Evolutionary conservation across 805 yeast genomes (phyloP).

Genomic region (Starmerella vaccinii): DNA sequence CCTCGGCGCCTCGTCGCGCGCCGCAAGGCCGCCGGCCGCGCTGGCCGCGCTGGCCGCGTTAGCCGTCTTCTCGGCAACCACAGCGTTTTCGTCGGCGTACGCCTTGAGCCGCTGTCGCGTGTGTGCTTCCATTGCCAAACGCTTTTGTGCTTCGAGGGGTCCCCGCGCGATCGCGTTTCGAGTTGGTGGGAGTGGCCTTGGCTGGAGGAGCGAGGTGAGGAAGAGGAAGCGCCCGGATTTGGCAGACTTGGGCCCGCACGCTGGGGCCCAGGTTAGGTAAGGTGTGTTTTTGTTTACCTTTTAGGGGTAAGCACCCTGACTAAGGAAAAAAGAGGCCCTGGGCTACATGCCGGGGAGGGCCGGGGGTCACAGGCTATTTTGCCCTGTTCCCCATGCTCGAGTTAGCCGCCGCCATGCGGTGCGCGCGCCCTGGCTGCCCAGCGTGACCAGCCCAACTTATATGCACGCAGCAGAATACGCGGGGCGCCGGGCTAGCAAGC

Average conservation of each 20-base stretch:
- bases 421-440: no score
- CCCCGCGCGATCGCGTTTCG: slow-evolving; percentile 5
- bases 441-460: neutral
- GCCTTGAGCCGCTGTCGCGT: slow-evolving; percentile 10
- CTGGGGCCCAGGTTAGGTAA: neutral
- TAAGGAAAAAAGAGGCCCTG: neutral
- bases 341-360: neutral
- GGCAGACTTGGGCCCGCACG: neutral
- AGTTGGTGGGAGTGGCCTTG: neutral
- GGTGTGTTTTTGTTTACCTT: slow-evolving; percentile 20
- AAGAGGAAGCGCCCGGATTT: neutral
- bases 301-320: slow-evolving; percentile 6
- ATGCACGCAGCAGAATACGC: neutral
- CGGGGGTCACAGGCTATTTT: no score
- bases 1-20: slow-evolving; percentile 13
- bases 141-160: neutral
- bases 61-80: slow-evolving; percentile 18
- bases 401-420: no score
- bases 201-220: neutral
- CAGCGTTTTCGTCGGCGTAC: slow-evolving; percentile 18
- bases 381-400: no score
- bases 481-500: neutral
- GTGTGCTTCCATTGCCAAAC: slow-evolving; percentile 16
- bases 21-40: slow-evolving; percentile 14
- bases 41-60: no score